Evolutionary conservation across 2,329 filamentous ascomycete genomes (phyloP).

Genomic region (Colletotrichum lentis): DNA sequence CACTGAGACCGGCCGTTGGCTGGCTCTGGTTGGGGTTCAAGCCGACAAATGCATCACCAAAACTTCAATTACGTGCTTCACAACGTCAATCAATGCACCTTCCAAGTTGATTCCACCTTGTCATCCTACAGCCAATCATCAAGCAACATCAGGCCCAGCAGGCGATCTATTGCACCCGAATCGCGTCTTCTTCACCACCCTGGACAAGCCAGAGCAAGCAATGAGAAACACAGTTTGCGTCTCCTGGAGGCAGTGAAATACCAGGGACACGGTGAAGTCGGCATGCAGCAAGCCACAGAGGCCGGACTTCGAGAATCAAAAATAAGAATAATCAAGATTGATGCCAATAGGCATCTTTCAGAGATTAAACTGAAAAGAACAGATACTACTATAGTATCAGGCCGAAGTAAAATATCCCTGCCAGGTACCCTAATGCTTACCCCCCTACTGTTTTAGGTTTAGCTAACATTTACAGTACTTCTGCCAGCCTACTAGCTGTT

Average conservation of each 20-base stretch:
- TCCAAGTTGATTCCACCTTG: too few relatives aligned
- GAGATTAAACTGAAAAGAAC: conserved; percentile 87
- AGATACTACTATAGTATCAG: too few relatives aligned
- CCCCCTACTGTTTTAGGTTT: too few relatives aligned
- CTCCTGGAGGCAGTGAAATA: conserved; percentile 75
- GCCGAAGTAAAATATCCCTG: too few relatives aligned
- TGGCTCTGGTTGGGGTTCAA: conserved; percentile 13
- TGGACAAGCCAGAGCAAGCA: conserved; percentile 59
- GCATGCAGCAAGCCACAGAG: conserved; percentile 74
- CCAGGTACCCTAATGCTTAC: too few relatives aligned
- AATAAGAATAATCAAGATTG: conserved; percentile 77
- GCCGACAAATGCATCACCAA: background rate
- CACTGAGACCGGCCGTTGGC: conserved; percentile 16
- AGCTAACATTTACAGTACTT: too few relatives aligned
- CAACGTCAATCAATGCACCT: background rate
- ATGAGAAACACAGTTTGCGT: conserved; percentile 71
- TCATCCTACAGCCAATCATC: too few relatives aligned
- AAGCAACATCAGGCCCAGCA: too few relatives aligned
- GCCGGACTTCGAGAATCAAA: conserved; percentile 60
- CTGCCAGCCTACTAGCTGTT: too few relatives aligned
- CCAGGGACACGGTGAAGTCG: conserved; percentile 71
- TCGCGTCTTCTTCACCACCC: conserved; percentile 61
- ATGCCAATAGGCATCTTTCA: conserved; percentile 72
- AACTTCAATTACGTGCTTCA: background rate
- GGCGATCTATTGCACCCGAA: too few relatives aligned